Conservation (phyloP, 2,329 filamentous ascomycete genomes). For the Curvularia verruculosa region DNA sequence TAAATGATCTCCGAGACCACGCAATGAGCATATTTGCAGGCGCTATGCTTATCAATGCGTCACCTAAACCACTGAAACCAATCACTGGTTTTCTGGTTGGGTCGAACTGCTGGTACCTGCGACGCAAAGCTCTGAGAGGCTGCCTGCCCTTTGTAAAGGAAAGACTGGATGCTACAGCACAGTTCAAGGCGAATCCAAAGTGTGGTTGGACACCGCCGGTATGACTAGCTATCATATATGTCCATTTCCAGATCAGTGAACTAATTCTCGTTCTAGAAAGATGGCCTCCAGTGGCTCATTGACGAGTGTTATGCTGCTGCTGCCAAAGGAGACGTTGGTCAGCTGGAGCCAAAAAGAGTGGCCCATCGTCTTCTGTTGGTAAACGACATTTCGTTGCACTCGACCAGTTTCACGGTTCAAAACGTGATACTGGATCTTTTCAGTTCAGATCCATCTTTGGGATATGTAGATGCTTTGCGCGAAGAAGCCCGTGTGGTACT, state of each 20-base stretch:
- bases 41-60: conserved; percentile 23
- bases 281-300: conserved; percentile 27
- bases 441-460: conserved; percentile 18
- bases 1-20: conserved; percentile 20
- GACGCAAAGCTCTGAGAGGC: conserved; percentile 15
- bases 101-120: conserved; percentile 17
- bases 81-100: conserved; percentile 18
- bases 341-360: conserved; percentile 21
- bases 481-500: conserved; percentile 19
- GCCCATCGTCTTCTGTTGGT: conserved; percentile 23
- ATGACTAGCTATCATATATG: background rate
- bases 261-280: conserved; percentile 16
- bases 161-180: conserved; percentile 20
- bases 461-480: conserved; percentile 20
- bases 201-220: conserved; percentile 21
- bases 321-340: conserved; percentile 14
- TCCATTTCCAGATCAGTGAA: background rate
- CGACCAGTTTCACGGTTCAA: conserved; percentile 22
- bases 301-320: conserved; percentile 20
- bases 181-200: conserved; percentile 16
- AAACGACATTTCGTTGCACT: conserved; percentile 23
- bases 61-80: conserved; percentile 19
- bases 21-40: conserved; percentile 22
- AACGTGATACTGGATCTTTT: conserved; percentile 25
- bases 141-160: conserved; percentile 24